Evolutionary conservation across 2,329 filamentous ascomycete species (phyloP).

Genomic region (Phaeophleospora eucalypticola): DNA sequence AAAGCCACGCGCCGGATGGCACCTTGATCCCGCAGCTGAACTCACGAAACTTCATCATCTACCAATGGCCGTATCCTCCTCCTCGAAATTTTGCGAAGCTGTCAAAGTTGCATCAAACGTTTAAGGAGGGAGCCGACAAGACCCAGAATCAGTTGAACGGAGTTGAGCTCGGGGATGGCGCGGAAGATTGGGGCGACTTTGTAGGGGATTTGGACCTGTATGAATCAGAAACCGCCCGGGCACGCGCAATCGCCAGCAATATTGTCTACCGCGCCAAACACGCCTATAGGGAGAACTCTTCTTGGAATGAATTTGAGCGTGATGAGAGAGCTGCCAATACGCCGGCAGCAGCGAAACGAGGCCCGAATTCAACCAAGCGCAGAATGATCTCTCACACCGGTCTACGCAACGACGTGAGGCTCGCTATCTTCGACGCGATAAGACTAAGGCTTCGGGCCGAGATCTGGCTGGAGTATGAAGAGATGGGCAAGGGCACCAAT

Average conservation of each 20-base stretch:
- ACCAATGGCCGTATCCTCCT: slow-evolving; percentile 12
- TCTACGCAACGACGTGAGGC: slow-evolving; percentile 17
- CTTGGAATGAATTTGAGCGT: slow-evolving; percentile 21
- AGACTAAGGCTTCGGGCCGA: slow-evolving; percentile 21
- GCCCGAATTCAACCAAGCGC: slow-evolving; percentile 6
- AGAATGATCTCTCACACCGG: slow-evolving; percentile 5
- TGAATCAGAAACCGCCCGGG: neutral
- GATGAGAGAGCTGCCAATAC: slow-evolving; percentile 17
- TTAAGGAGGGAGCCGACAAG: neutral
- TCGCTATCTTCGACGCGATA: slow-evolving; percentile 17
- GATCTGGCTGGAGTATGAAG: slow-evolving; percentile 10
- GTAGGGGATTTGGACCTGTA: slow-evolving; percentile 6
- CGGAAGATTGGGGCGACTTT: slow-evolving; percentile 22
- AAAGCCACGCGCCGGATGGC: neutral
- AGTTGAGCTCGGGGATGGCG: slow-evolving; percentile 11
- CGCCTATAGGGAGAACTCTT: slow-evolving; percentile 14
- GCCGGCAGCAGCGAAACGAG: slow-evolving; percentile 8
- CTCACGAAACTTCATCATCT: slow-evolving; percentile 12
- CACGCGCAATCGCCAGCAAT: slow-evolving; percentile 12
- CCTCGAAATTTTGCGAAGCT: neutral
- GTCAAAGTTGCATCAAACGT: neutral
- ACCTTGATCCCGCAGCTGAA: slow-evolving; percentile 2
- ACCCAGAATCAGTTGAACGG: neutral
- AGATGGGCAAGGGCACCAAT: neutral
- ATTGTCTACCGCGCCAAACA: slow-evolving; percentile 23